phyloP scores from a whole-genome alignment of 2,329 filamentous ascomycete genomes.

The Ascochyta pisi region DNA sequence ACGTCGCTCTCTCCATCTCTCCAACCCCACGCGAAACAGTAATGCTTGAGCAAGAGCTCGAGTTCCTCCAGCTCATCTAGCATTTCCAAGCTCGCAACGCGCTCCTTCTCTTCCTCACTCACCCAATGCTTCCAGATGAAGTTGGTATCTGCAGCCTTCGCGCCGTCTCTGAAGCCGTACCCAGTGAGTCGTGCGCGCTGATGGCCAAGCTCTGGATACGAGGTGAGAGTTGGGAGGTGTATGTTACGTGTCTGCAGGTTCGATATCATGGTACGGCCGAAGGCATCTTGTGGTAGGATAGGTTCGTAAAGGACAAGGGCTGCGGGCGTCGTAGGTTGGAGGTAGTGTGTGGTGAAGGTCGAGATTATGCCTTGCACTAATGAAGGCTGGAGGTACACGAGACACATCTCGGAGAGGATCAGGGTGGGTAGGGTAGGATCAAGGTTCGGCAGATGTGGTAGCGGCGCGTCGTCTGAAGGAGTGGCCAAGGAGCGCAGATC shows the following conservation, averaged over 20 bases:
- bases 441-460: slow-evolving; percentile 51
- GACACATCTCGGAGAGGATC: slow-evolving; percentile 91
- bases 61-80: slow-evolving; percentile 97
- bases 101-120: slow-evolving; percentile 71
- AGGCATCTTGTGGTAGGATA: slow-evolving; percentile 80
- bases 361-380: slow-evolving; percentile 69
- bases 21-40: slow-evolving; percentile 90
- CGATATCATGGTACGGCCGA: slow-evolving; percentile 89
- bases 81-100: slow-evolving; percentile 81
- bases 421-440: slow-evolving; percentile 74
- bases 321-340: slow-evolving; percentile 56
- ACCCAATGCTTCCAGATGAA: slow-evolving; percentile 84
- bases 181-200: slow-evolving; percentile 72
- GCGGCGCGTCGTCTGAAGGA: slow-evolving; percentile 23
- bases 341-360: slow-evolving; percentile 42
- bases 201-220: slow-evolving; percentile 70
- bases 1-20: slow-evolving; percentile 56
- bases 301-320: slow-evolving; percentile 87
- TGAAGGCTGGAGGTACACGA: slow-evolving; percentile 79
- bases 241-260: slow-evolving; percentile 87
- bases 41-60: slow-evolving; percentile 84
- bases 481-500: slow-evolving; percentile 70
- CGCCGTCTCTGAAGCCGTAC: slow-evolving; percentile 69
- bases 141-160: slow-evolving; percentile 66
- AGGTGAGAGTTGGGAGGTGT: slow-evolving; percentile 79